Conservation (phyloP, 1,139 yeast species). For the Kurtzmaniella quercitrusa region DNA sequence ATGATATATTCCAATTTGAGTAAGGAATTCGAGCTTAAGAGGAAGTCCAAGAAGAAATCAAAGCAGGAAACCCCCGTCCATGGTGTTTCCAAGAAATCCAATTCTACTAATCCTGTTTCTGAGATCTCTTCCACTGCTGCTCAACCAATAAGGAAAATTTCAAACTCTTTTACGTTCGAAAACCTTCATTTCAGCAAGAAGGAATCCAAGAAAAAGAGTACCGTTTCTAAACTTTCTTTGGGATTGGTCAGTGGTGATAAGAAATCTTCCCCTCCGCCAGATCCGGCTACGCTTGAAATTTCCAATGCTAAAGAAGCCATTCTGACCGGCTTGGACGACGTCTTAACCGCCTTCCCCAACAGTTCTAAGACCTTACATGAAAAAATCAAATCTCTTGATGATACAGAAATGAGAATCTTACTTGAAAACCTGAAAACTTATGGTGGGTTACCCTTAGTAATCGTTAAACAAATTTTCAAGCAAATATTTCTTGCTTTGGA, state of each 20-base stretch:
- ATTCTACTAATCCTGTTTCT: neutral
- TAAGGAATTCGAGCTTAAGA: slow-evolving; percentile 5
- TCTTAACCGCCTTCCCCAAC: neutral
- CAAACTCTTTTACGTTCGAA: neutral
- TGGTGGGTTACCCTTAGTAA: slow-evolving; percentile 34
- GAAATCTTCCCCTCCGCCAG: neutral
- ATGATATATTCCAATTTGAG: slow-evolving; percentile 2
- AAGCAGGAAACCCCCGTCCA: neutral
- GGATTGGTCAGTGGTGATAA: slow-evolving; percentile 4
- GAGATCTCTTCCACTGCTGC: neutral
- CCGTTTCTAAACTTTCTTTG: slow-evolving; percentile 7
- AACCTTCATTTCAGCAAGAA: neutral
- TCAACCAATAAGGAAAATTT: neutral
- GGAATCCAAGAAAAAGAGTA: slow-evolving; percentile 6
- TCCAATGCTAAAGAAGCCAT: neutral
- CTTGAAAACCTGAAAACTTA: slow-evolving; percentile 12
- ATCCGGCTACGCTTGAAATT: neutral
- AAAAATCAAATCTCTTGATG: slow-evolving; percentile 11
- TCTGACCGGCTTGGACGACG: neutral
- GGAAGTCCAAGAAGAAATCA: neutral
- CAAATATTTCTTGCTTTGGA: slow-evolving; percentile 37
- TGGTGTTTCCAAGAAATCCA: neutral
- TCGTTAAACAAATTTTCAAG: slow-evolving; percentile 34
- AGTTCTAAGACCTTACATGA: slow-evolving; percentile 2
- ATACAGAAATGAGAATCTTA: slow-evolving; percentile 13